Evolutionary conservation across 495 filamentous ascomycete genomes (phyloP).

Genomic region (Mytilinidion resinicola): DNA sequence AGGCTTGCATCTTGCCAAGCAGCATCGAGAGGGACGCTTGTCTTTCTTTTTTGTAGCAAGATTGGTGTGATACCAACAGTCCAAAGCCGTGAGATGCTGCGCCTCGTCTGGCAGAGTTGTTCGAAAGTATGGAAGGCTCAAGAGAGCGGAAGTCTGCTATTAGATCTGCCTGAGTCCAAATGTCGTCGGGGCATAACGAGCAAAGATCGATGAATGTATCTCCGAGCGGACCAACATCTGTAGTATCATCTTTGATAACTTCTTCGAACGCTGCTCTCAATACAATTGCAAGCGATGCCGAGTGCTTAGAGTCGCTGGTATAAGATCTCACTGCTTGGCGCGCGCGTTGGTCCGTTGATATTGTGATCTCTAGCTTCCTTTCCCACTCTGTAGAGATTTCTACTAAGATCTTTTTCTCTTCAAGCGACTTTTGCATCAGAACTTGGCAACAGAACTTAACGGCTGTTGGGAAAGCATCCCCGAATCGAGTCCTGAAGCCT

Average conservation of each 20-base stretch:
- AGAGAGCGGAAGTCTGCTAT: slow-evolving; percentile 21
- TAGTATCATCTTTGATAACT: slow-evolving; percentile 28
- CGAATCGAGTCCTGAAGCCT: slow-evolving; percentile 19
- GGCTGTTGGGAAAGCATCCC: slow-evolving; percentile 56
- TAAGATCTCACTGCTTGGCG: slow-evolving; percentile 49
- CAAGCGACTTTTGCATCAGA: slow-evolving; percentile 66
- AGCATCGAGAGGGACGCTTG: slow-evolving; percentile 40
- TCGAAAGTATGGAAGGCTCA: slow-evolving; percentile 54
- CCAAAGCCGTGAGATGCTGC: slow-evolving; percentile 67
- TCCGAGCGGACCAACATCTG: slow-evolving; percentile 50
- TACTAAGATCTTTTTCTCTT: slow-evolving; percentile 42
- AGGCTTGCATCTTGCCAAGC: slow-evolving; percentile 38
- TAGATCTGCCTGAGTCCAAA: slow-evolving; percentile 38
- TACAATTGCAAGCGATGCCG: slow-evolving; percentile 18
- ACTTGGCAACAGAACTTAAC: slow-evolving; percentile 66
- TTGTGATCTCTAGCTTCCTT: slow-evolving; percentile 61
- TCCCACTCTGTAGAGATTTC: slow-evolving; percentile 81
- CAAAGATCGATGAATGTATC: slow-evolving; percentile 60
- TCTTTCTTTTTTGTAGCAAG: slow-evolving; percentile 37
- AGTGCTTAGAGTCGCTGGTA: slow-evolving; percentile 4
- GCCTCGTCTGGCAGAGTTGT: slow-evolving; percentile 56
- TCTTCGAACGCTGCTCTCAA: slow-evolving; percentile 27
- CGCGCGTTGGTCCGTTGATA: slow-evolving; percentile 57
- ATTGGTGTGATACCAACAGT: slow-evolving; percentile 63
- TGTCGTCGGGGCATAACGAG: slow-evolving; percentile 51